Conservation (phyloP, 2,329 filamentous ascomycete species). For the Neofusicoccum laricinum region DNA sequence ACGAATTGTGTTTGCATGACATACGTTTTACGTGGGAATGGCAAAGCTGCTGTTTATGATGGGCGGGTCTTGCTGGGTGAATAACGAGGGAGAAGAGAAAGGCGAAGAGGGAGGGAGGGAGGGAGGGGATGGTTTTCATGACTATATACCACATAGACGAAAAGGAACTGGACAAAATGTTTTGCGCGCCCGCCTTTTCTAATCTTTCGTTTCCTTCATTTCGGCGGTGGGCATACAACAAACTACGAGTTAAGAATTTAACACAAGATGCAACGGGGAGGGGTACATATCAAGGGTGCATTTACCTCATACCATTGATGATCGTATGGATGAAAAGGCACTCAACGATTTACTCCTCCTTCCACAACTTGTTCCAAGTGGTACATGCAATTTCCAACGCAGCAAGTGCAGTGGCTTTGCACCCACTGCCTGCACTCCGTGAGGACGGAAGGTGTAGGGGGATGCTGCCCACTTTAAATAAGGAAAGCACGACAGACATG, state of each 20-base stretch:
- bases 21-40: neutral
- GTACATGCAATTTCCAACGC: too few species aligned
- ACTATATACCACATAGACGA: constrained; percentile 15
- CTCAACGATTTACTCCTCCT: too few species aligned
- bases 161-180: constrained; percentile 9
- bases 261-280: too few species aligned
- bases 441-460: too few species aligned
- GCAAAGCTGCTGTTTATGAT: neutral
- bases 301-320: too few species aligned
- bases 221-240: neutral
- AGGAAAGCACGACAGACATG: too few species aligned
- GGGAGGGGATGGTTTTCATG: neutral
- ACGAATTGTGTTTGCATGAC: neutral
- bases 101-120: neutral
- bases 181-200: neutral
- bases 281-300: too few species aligned
- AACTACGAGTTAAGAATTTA: neutral
- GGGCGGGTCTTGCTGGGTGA: neutral
- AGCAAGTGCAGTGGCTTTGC: too few species aligned
- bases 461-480: too few species aligned
- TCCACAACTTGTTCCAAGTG: too few species aligned
- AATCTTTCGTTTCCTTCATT: neutral
- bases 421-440: too few species aligned
- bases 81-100: neutral
- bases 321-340: too few species aligned